A percentile compares a stretch with the other conserved stretches of the same genome.
phyloP scores from a whole-genome alignment of 768 basidiomycete species.

The Leccinum arenicola region DNA sequence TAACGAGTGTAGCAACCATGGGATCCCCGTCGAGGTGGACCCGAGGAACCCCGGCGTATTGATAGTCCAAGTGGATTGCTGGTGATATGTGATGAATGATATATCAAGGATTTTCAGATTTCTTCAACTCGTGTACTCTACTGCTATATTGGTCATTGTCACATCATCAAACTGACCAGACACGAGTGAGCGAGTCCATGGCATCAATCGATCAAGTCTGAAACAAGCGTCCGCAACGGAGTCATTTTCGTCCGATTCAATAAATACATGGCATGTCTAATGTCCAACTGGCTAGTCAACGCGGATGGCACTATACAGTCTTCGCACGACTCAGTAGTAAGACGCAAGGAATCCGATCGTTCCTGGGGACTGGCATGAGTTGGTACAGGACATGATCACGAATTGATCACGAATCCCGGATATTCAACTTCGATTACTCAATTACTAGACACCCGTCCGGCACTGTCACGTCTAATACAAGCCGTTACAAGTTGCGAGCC shows the following conservation, averaged over 20 bases:
- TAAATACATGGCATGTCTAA: constrained; percentile 10
- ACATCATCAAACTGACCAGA: not conserved
- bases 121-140: not conserved
- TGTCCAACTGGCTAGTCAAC: constrained; percentile 47
- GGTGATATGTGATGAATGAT: not conserved
- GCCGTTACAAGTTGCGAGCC: no score
- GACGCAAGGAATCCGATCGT: constrained; percentile 89
- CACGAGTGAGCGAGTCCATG: not conserved
- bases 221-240: not conserved
- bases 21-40: constrained; percentile 71
- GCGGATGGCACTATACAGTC: constrained; percentile 77
- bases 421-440: no score
- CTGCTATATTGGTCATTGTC: not conserved
- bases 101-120: not conserved
- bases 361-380: constrained; percentile 41
- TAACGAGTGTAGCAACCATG: constrained; percentile 38
- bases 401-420: not conserved
- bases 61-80: constrained; percentile 47
- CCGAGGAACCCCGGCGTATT: constrained; percentile 81
- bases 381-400: not conserved
- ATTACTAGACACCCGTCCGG: no score
- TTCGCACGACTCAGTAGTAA: constrained; percentile 77
- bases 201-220: not conserved
- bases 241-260: constrained; percentile 3
- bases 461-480: no score